Evolutionary conservation across 495 filamentous ascomycete species (phyloP).

Genomic region (Chaetomium cochliodes): DNA sequence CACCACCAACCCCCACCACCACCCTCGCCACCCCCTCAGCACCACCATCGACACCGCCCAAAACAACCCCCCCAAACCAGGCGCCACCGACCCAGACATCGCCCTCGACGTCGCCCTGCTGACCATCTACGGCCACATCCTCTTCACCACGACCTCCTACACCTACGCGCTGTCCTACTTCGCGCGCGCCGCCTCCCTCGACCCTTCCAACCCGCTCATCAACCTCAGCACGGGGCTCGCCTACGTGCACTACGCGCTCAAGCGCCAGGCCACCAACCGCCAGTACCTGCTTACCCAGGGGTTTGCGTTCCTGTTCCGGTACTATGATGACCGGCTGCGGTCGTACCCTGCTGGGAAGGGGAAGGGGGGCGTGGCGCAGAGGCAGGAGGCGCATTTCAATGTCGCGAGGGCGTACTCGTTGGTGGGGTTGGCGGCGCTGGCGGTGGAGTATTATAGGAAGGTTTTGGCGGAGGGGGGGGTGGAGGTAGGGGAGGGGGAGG

Average conservation of each 20-base stretch:
- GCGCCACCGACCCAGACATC: conserved; percentile 29
- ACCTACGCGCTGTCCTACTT: conserved; percentile 84
- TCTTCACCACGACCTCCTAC: conserved; percentile 76
- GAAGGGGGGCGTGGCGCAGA: conserved; percentile 41
- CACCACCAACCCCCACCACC: background rate
- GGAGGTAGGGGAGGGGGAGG: conserved; percentile 12
- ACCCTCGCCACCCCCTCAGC: background rate
- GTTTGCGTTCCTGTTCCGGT: conserved; percentile 73
- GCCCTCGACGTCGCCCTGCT: conserved; percentile 63
- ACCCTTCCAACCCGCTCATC: conserved; percentile 71
- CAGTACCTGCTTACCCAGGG: conserved; percentile 85
- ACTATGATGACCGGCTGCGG: conserved; percentile 57
- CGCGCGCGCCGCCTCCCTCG: conserved; percentile 76
- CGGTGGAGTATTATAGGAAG: conserved; percentile 68
- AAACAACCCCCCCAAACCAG: background rate
- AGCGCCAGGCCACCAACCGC: conserved; percentile 83
- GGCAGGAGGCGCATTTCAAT: conserved; percentile 89
- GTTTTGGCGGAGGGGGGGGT: conserved; percentile 32
- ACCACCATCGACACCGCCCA: background rate
- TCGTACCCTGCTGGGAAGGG: conserved; percentile 26
- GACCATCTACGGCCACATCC: conserved; percentile 83
- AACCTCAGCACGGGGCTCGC: conserved; percentile 70
- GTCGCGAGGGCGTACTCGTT: conserved; percentile 77
- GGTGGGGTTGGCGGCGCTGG: conserved; percentile 74
- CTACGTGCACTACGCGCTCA: conserved; percentile 82